phyloP scores from a whole-genome alignment of 768 basidiomycete genomes.

The Piloderma croceum region DNA sequence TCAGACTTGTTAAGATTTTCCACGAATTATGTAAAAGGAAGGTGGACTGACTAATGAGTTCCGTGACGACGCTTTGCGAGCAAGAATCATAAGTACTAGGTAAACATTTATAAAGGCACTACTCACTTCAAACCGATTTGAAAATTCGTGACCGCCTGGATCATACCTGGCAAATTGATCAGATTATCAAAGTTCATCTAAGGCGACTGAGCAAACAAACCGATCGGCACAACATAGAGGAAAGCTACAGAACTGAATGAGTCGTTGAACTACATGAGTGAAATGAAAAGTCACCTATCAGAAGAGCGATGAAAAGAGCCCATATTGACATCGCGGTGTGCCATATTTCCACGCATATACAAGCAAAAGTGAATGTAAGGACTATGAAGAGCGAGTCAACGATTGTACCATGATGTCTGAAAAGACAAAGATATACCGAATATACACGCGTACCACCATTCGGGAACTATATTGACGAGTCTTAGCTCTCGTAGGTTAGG shows the following conservation, averaged over 20 bases:
- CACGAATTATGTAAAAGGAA: no score
- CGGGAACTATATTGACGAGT: slow-evolving; percentile 37
- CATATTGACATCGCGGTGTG: slow-evolving; percentile 38
- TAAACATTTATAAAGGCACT: slow-evolving; percentile 24
- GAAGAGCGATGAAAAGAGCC: slow-evolving; percentile 26
- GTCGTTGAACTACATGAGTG: no score
- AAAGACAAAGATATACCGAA: slow-evolving; percentile 24
- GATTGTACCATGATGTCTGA: slow-evolving; percentile 4
- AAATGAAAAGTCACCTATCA: slow-evolving; percentile 10
- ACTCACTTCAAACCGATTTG: slow-evolving; percentile 29
- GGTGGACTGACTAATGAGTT: no score
- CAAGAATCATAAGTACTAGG: neutral
- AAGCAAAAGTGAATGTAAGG: slow-evolving; percentile 29
- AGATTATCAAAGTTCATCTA: slow-evolving; percentile 2
- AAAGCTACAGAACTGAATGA: slow-evolving; percentile 14
- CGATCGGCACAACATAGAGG: slow-evolving; percentile 32
- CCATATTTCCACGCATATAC: slow-evolving; percentile 32
- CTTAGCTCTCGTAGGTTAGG: neutral
- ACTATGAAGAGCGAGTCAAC: slow-evolving; percentile 8
- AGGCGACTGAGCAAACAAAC: slow-evolving; percentile 11
- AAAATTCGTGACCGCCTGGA: slow-evolving; percentile 36
- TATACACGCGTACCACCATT: slow-evolving; percentile 46
- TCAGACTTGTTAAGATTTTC: no score
- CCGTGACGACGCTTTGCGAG: slow-evolving; percentile 29
- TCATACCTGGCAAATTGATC: slow-evolving; percentile 26